Evolutionary conservation across 345 rosid species (phyloP), one percentile per base, ranked within the genome.

Genomic region (Dipteronia sinensis): DNA sequence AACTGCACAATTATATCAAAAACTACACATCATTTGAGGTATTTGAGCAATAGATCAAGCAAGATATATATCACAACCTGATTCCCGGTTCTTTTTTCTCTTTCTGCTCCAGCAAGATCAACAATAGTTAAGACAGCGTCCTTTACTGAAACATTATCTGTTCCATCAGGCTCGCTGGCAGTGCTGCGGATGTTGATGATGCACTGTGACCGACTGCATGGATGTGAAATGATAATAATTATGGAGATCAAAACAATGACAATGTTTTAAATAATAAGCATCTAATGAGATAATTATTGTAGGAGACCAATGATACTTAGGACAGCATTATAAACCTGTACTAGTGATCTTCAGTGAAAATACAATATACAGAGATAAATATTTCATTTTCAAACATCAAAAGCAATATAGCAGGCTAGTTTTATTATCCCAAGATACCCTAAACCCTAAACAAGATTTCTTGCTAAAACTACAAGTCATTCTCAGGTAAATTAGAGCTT

Each of bases 41-140:
- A 16, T 13, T 42, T 44, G 42, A 65, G 62, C 58, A 31, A 22
- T 22, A 61, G 27, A 64, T 40, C 44, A 71, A 20, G 25, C 27
- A 68, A 29, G 17, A 64, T 23, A 74, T 19, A 65, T 20, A 68
- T 25, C 1, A 46, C 17, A 80, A 93, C 98, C 96, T 95, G 97
- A 86, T 95, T 93, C 67, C 98, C 96, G 25, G 99, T 93, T 87
- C 89, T 85, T 79, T 88, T 92, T 83, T 91, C 98, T 82, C 99
- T 89, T 86, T 95, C 99, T 51, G 99, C 94, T 82, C 99, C 99
- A 10, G 99, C 99, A 73, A 95, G 86, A 85, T 95, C 99, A 75
- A 92, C 94, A 75, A 95, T 88, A 15, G 97, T 90, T 67, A 95
- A 80, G 77, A 87, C 75, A 76, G 90, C 86, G 80, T 80, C 77